Base-by-base conservation (phyloP, 768 basidiomycete species). In the Calocera viscosa region DNA sequence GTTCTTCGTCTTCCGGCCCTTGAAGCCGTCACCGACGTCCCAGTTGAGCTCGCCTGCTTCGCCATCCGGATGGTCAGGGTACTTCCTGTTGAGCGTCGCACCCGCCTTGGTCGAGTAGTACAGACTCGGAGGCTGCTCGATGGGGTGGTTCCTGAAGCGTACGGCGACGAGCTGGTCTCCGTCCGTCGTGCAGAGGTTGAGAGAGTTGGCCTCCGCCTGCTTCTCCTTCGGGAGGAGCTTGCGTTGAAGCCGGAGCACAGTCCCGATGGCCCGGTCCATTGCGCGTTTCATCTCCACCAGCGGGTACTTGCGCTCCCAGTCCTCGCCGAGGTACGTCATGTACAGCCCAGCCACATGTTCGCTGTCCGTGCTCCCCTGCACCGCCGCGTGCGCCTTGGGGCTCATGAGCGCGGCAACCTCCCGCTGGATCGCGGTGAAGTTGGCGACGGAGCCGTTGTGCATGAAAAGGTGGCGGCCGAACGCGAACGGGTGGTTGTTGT, bases 21-120 rank as follows among this genome's bases (percentile, higher is more conserved):
- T 17, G 30, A 28, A 28, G 63, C 64, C 65, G 22, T 66, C 53
- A 10, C 64, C 66, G 19, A 35, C 64, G 49, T 71, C 70, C 53
- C 63, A 63, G 65, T 34, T 30, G 22, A 65, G 68, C 30, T 67
- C 65, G 35, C 67, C 71, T 24, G 72, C 72, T 24, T 66, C 34
- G 16, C 71, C 71, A 49, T 77, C 74, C 22, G 75, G 76, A 69
- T 76, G 75, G 1, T 73, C 76, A 24, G 75, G 74, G 68, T 71
- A 77, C 71, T 77, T 76, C 24, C 75, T 38, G 68, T 76, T 77
- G 32, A 77, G 71, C 41, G 72, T 69, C 22, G 74, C 68, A 32
- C 77, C 77, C 12, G 75, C 75, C 30, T 65, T 70, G 38, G 74
- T 77, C 17, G 76, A 76, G 60, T 71, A 71, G 69, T 76, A 76